Base-by-base conservation (phyloP, 169 alveolate genomes). In the Plasmodium falciparum region DNA sequence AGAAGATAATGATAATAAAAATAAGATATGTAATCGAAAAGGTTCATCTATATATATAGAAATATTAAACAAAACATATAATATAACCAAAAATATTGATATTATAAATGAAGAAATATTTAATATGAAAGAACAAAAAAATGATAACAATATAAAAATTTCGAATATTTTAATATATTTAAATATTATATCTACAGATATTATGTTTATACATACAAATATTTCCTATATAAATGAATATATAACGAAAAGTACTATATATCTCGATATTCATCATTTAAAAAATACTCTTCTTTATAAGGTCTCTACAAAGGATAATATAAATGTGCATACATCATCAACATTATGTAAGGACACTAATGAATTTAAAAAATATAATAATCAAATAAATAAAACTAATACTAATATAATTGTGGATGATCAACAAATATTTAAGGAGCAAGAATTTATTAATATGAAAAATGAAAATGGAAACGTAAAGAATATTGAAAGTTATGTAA, bases 41-140 rank as follows among this genome's bases (percentile, higher is more conserved):
- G 9, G 9, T 6, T 33, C 45, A 33, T 65, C 78, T 45, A 76
- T 22, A 59, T 76, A 15, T 7, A 33, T 65, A 13, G 39, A 76
- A 69, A 76, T 76, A 33, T 43, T 76, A 43, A 59, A 54, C 43
- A 76, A 45, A 63, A 63, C 78, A 17, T 20, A 15, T 3, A 75
- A 76, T 65, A 76, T 76, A 52, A 24, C 13, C 2, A 76, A 76
- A 20, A 49, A 43, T 56, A 70, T 76, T n/a, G 71, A 76, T 29
- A 69, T 69, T 20, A 54, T 76, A 26, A 76, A 22, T 12, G 63
- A 52, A 15, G 74, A 65, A n/a, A 20, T 76, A n/a, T 76, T 70
- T 7, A 43, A 15, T 12, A 49, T 63, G 24, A 45, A 65, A 39
- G 33, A n/a, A 15, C 65, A 62, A 13, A 49, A 58, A 15, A 22